Base-by-base conservation (phyloP, 1,284 basidiomycete genomes). In the Ceratobasidium theobromae region DNA sequence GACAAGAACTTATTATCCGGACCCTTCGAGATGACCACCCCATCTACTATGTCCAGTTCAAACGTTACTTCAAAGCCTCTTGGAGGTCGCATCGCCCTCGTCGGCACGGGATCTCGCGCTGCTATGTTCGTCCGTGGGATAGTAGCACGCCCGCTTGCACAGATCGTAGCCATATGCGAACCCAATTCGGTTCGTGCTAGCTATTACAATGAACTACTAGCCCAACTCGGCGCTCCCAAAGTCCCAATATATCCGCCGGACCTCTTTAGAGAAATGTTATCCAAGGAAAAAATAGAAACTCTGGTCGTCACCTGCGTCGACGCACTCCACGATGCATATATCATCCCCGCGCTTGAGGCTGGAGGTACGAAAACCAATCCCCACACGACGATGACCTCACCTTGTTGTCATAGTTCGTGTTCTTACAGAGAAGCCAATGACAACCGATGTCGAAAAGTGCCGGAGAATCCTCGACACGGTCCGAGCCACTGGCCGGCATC, bases 391-490 rank as follows among this genome's bases (percentile, higher is more conserved):
- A 45, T 9, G 18, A 11, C 18, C 18, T 16, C 5, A 69, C 30
- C 6, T 28, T 68, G 3, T 12, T 30, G 9, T 30, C 21, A 14
- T 51, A 79, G 78, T 80, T 12, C 72, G 74, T 23, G 81, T 83
- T 4, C 70, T 84, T 38, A 81, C 82, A 8, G 82, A 84, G 73
- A 83, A 83, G 72, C 82, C 81, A 0, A 82, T 84, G 81, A 82
- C 81, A 0, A 83, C 82, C 21, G 78, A 81, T 69, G 76, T 79
- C 16, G 79, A 79, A 38, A 83, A 82, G 69, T 81, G 79, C 69
- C 76, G 79, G 38, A 71, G 73, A 4, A 83, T 83, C 60, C 73
- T 83, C 30, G 75, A 79, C 25, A 77, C 81, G 0, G 80, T 82
- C 9, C 71, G 80, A 52, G 74, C 77, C 14, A 80, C 79, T 0